phyloP scores from a whole-genome alignment of 2,329 filamentous ascomycete genomes.

The Diaporthe sp. region DNA sequence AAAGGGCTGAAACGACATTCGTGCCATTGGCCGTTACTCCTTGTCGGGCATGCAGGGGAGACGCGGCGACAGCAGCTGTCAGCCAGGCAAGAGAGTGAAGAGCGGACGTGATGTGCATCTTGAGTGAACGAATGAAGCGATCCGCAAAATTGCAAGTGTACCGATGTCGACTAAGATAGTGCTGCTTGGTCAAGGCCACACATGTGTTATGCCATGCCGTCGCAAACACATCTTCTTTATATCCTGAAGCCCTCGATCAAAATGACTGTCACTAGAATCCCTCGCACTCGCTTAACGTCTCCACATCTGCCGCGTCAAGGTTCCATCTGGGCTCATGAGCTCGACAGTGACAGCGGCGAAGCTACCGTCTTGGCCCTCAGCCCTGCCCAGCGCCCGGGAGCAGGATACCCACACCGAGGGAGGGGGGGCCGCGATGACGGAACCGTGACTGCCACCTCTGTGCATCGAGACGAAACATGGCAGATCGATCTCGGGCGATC shows the following conservation, averaged over 20 bases:
- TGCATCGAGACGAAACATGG: slow-evolving; percentile 6
- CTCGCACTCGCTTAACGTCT: slow-evolving; percentile 12
- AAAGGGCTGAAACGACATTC: slow-evolving; percentile 34
- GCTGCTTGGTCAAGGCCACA: not conserved
- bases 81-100: slow-evolving; percentile 27
- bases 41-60: slow-evolving; percentile 16
- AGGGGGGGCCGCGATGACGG: slow-evolving; percentile 10
- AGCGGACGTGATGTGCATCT: slow-evolving; percentile 33
- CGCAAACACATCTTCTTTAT: not conserved
- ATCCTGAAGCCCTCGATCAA: not conserved
- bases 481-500: slow-evolving; percentile 2
- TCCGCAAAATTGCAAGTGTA: not conserved
- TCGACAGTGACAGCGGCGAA: not conserved
- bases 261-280: too few relatives aligned
- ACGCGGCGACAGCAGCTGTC: slow-evolving; percentile 24
- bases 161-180: not conserved
- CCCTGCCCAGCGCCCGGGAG: not conserved
- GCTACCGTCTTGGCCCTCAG: slow-evolving; percentile 8
- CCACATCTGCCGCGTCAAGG: not conserved
- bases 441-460: not conserved
- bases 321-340: not conserved
- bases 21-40: slow-evolving; percentile 37
- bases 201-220: not conserved
- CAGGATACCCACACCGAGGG: not conserved
- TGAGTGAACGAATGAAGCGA: not conserved